These are phyloP conservation scores for Chrysanthemum makinoi DNA, from an alignment of 129 eudicot species.

Conservation along the genomic window DNA sequence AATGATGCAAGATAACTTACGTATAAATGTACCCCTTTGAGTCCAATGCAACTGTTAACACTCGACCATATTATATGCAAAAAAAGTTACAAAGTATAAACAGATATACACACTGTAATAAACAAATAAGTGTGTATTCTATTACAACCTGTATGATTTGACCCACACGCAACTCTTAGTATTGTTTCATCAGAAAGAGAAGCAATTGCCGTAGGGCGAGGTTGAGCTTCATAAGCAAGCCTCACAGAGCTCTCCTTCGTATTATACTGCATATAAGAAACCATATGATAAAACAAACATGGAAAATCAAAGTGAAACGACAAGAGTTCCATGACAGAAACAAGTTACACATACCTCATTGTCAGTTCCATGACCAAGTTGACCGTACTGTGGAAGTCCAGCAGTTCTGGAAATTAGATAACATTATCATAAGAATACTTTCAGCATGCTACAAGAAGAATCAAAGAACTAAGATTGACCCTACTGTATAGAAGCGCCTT, in stretches of 20 bases:
- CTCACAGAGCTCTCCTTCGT: no score
- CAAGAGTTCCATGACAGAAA: not conserved
- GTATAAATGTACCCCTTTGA: constrained; percentile 83
- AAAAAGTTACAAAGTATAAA: not conserved
- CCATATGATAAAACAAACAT: not conserved
- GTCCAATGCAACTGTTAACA: constrained; percentile 79
- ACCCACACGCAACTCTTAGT: constrained; percentile 90
- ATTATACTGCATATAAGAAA: constrained; percentile 4
- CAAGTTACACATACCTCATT: constrained; percentile 33
- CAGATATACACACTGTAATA: not conserved
- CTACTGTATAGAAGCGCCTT: constrained; percentile 81
- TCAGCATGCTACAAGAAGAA: not conserved
- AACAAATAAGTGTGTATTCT: not conserved
- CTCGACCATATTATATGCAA: constrained; percentile 21
- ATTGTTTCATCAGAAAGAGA: constrained; percentile 71
- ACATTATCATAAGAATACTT: no score
- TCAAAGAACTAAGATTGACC: constrained; percentile 28
- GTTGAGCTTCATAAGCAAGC: no score
- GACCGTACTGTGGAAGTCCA: constrained; percentile 89
- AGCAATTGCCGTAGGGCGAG: constrained; percentile 42
- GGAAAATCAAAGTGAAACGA: not conserved
- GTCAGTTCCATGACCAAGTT: constrained; percentile 85
- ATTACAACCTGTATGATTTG: constrained; percentile 81
- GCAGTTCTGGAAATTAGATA: constrained; percentile 37
- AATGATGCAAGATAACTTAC: constrained; percentile 52